These are phyloP conservation scores for Meyerozyma guilliermondii DNA, from an alignment of 1,139 yeast genomes.

Conservation along the genomic window DNA sequence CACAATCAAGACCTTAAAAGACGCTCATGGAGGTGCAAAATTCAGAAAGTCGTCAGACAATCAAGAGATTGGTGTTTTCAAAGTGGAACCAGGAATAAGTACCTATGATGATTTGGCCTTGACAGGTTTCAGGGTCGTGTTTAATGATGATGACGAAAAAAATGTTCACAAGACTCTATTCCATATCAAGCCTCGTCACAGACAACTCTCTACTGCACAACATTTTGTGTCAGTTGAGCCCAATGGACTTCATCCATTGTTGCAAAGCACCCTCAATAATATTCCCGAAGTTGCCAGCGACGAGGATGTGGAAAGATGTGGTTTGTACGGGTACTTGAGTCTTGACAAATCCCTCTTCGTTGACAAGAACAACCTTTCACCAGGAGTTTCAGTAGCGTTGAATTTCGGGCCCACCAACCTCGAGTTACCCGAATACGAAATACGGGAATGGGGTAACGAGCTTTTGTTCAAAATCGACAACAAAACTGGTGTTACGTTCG, in stretches of 20 bases:
- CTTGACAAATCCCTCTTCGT: constrained; percentile 33
- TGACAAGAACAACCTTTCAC: constrained; percentile 34
- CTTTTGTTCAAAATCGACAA: constrained; percentile 24
- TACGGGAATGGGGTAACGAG: constrained; percentile 40
- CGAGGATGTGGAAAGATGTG: constrained; percentile 26
- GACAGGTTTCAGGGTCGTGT: constrained; percentile 2
- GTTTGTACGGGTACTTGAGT: constrained; percentile 28
- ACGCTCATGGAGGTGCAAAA: neutral
- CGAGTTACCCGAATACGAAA: constrained; percentile 40
- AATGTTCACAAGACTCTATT: constrained; percentile 33
- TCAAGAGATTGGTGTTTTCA: constrained; percentile 3
- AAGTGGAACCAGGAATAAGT: constrained; percentile 1
- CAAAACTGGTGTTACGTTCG: constrained; percentile 5
- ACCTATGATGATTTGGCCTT: constrained; percentile 3
- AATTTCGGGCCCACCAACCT: constrained; percentile 32
- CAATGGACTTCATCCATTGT: constrained; percentile 39
- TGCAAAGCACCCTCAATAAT: constrained; percentile 15
- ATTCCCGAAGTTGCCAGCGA: constrained; percentile 6
- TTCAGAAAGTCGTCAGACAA: neutral
- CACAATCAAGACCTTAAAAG: neutral
- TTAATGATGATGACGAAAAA: constrained; percentile 5
- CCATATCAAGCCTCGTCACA: constrained; percentile 41
- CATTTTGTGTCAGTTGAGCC: constrained; percentile 10
- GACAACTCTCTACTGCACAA: constrained; percentile 10
- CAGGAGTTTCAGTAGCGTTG: constrained; percentile 17